Percentiles rank a stretch among this genome's conserved stretches.
phyloP scores from a whole-genome alignment of 768 basidiomycete species.

The Lactarius sanguifluus region DNA sequence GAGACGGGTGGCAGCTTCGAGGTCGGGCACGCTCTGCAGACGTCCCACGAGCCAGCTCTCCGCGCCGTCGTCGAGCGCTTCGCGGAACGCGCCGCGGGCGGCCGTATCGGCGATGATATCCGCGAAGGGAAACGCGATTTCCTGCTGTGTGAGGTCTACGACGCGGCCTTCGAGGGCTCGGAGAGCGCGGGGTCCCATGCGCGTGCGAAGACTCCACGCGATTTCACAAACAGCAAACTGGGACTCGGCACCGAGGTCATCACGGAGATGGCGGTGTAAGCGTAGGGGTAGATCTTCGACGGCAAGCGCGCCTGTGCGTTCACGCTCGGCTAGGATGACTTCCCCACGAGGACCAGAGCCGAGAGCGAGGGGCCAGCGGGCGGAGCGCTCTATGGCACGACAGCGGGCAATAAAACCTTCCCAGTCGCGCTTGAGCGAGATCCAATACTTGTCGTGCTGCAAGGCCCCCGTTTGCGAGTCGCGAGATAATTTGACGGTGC shows the following conservation, averaged over 20 bases:
- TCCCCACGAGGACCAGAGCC: conserved; percentile 46
- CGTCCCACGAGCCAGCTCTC: conserved; percentile 61
- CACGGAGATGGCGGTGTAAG: conserved; percentile 50
- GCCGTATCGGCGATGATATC: conserved; percentile 74
- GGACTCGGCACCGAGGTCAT: conserved; percentile 46
- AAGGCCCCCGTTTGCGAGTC: conserved; percentile 79
- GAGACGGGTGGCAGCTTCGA: conserved; percentile 54
- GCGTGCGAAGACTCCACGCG: conserved; percentile 61
- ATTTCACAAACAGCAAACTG: conserved; percentile 59
- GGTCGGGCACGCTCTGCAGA: conserved; percentile 54
- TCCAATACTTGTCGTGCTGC: conserved; percentile 79
- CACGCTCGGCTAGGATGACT: conserved; percentile 70
- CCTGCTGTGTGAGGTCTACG: conserved; percentile 68
- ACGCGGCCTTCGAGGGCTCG: conserved; percentile 55
- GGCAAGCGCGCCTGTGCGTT: conserved; percentile 65
- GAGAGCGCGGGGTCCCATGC: conserved; percentile 41
- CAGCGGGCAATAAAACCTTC: conserved; percentile 92
- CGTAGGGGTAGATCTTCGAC: conserved; percentile 66
- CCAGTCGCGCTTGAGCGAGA: conserved; percentile 88
- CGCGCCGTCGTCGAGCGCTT: conserved; percentile 58
- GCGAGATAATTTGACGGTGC: conserved; percentile 69
- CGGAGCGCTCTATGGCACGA: conserved; percentile 84
- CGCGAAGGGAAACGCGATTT: conserved; percentile 71
- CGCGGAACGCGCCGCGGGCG: conserved; percentile 50
- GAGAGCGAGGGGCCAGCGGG: conserved; percentile 75